A percentile compares a stretch with the other conserved stretches of the same genome.
Conservation (phyloP, 306 rosid species). For the Acacia acuminata region DNA sequence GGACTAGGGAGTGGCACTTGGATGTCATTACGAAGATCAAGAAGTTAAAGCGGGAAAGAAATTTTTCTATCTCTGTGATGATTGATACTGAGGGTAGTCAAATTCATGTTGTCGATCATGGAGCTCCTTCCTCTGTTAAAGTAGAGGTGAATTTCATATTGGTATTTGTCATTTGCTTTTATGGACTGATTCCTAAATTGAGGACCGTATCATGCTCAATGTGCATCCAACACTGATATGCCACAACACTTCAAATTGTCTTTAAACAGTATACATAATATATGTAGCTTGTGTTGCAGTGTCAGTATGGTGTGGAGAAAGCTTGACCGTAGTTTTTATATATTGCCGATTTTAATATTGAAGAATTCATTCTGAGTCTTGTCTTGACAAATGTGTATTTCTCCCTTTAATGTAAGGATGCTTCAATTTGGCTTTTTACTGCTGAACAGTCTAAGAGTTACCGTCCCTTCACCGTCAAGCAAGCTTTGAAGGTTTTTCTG, state of each 20-base stretch:
- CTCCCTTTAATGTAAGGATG: constrained; percentile 56
- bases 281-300: background rate
- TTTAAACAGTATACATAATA: background rate
- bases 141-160: constrained; percentile 55
- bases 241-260: background rate
- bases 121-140: constrained; percentile 77
- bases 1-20: constrained; percentile 77
- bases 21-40: constrained; percentile 74
- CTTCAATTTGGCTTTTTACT: constrained; percentile 74
- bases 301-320: constrained; percentile 6
- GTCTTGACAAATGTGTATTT: constrained; percentile 8
- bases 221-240: background rate
- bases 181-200: background rate
- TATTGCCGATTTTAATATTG: constrained; percentile 4
- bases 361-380: background rate
- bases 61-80: constrained; percentile 78
- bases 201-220: background rate
- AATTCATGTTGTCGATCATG: constrained; percentile 88
- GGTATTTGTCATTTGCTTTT: background rate
- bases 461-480: constrained; percentile 77
- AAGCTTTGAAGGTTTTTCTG: constrained; percentile 74
- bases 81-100: constrained; percentile 94
- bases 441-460: constrained; percentile 66
- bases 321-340: background rate
- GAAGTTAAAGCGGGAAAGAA: constrained; percentile 66